Conservation (phyloP, 768 basidiomycete species). For the Psilocybe tampanensis region DNA sequence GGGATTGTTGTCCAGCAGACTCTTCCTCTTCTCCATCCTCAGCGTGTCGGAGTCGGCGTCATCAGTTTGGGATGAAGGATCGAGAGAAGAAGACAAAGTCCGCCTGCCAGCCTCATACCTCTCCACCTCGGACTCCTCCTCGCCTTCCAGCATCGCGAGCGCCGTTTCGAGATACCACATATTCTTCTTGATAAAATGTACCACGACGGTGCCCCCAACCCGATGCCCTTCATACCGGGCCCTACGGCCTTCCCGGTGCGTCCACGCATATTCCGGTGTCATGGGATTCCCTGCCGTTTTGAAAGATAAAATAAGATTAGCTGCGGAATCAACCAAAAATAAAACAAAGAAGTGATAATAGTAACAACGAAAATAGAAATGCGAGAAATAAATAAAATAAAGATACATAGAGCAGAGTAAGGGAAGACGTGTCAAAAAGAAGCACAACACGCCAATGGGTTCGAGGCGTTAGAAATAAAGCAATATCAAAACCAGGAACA, state of each 20-base stretch:
- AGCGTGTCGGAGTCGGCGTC: too few relatives aligned
- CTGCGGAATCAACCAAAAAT: not conserved
- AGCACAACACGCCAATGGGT: too few relatives aligned
- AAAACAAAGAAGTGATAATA: not conserved
- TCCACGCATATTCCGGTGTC: conserved; percentile 70
- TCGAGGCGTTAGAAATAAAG: too few relatives aligned
- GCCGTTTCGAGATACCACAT: conserved; percentile 97
- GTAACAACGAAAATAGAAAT: not conserved
- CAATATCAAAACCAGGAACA: too few relatives aligned
- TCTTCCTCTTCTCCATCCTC: conserved; percentile 18
- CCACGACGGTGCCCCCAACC: conserved; percentile 91
- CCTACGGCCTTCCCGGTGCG: conserved; percentile 67
- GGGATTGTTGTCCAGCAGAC: conserved; percentile 7
- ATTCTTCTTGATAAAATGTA: conserved; percentile 97
- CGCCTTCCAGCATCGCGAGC: conserved; percentile 81
- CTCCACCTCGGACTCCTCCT: conserved; percentile 64
- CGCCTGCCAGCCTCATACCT: conserved; percentile 32
- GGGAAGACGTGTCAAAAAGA: not conserved
- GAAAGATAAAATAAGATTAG: not conserved
- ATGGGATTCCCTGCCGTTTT: conserved; percentile 50
- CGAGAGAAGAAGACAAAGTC: too few relatives aligned
- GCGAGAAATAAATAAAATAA: not conserved
- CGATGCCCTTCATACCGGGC: conserved; percentile 67
- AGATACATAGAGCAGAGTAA: too few relatives aligned
- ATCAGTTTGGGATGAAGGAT: too few relatives aligned